phyloP scores from a whole-genome alignment of 768 basidiomycete genomes.

The Lactarius psammicola region DNA sequence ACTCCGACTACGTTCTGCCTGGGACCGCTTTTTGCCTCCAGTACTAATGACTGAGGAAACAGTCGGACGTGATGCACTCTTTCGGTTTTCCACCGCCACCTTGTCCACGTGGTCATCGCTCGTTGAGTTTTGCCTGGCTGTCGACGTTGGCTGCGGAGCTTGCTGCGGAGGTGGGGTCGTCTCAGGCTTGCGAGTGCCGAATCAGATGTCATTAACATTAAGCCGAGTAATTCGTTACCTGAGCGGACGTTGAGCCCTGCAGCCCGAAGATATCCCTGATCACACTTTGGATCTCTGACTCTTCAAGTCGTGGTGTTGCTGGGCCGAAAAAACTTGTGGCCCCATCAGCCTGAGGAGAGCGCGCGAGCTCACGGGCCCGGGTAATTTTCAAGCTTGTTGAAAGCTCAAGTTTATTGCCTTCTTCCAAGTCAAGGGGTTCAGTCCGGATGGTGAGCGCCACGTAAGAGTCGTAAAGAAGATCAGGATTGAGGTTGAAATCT shows the following conservation, averaged over 20 bases:
- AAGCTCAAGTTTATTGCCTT: slow-evolving; percentile 53
- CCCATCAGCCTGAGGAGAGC: background rate
- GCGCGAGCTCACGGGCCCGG: slow-evolving; percentile 46
- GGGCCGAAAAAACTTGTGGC: background rate
- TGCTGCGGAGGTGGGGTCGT: too few relatives aligned
- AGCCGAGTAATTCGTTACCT: background rate
- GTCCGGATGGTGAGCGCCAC: slow-evolving; percentile 50
- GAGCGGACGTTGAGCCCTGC: background rate
- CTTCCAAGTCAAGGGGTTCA: slow-evolving; percentile 49
- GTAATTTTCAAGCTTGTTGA: slow-evolving; percentile 50
- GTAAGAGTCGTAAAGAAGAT: slow-evolving; percentile 52
- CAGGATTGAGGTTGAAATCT: slow-evolving; percentile 45
- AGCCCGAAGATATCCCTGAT: background rate
- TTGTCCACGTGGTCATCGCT: too few relatives aligned
- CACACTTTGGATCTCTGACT: background rate
- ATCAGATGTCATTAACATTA: background rate
- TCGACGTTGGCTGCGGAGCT: too few relatives aligned
- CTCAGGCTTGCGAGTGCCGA: background rate
- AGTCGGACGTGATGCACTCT: too few relatives aligned
- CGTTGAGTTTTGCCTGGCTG: too few relatives aligned
- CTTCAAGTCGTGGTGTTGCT: background rate
- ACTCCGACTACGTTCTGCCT: too few relatives aligned
- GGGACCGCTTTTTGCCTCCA: too few relatives aligned
- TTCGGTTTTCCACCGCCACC: too few relatives aligned
- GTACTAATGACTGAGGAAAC: too few relatives aligned